Base-by-base conservation (phyloP, 2,329 filamentous ascomycete genomes). In the Epichloe aotearoae region DNA sequence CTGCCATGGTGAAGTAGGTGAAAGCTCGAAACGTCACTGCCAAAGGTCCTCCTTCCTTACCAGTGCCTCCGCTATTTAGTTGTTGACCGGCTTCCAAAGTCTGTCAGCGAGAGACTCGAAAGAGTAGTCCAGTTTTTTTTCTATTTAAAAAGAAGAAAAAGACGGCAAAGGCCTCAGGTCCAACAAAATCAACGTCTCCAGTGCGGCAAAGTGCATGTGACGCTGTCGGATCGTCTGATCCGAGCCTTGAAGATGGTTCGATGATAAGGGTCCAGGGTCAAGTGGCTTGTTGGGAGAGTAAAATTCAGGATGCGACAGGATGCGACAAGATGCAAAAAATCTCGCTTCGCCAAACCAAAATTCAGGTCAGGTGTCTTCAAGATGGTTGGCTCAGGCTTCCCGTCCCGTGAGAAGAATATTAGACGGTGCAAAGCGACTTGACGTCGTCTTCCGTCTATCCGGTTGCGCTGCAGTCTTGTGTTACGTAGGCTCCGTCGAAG, bases 1-100 rank as follows among this genome's bases (percentile, higher is more conserved):
- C 72, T 59, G 76, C 71, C 77, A 82, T 82, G 61, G 63, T 58
- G 61, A 52, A 34, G 26, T 44, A 17, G 36, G 46, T 41, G 37
- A 46, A 30, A 49, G 49, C 11, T 46, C 26, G 1, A 37, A 33
- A 40, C 17, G 46, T 20, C 23, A 40, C 46, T 49, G 42, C 42
- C 44, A 33, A 47, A 30, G 30, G 34, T 41, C 41, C 45, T 19
- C 8, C 4, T 44, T 45, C 19, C 19, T 39, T 17, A 46, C 33
- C 30, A 37, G 17, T 34, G 33, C 23, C 23, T 37, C 34, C 10
- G 34, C 40, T 49, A 20, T 19, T 20, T 26, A 38, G 30, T 20
- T 37, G 33, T 23, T 26, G 5, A 39, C 36, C 36, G 36, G 14
- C 12, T 11, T 12, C 8, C 30, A 20, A 34, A 23, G 30, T 17